These are phyloP conservation scores for Leptographium lundbergii DNA, from an alignment of 2,329 filamentous ascomycete genomes.

Conservation along the genomic window DNA sequence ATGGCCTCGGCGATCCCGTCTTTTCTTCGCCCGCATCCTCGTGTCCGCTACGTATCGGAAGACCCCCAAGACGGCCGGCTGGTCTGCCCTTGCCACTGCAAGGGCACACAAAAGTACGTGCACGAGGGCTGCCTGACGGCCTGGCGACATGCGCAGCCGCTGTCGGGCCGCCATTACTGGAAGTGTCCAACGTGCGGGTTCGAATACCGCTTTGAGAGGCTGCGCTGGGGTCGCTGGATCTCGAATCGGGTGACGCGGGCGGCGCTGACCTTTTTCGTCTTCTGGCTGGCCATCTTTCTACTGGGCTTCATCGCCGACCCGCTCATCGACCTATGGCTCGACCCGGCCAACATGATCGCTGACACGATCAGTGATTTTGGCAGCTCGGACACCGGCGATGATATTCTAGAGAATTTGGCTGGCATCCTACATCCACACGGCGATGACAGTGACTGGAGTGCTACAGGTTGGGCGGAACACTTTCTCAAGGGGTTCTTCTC, in stretches of 20 bases:
- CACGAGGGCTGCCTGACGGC: conserved; percentile 79
- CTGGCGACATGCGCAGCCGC: conserved; percentile 67
- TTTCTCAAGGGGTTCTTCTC: conserved; percentile 86
- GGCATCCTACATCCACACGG: conserved; percentile 6
- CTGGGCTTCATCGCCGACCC: conserved; percentile 90
- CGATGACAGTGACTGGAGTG: conserved; percentile 18
- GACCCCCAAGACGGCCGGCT: conserved; percentile 64
- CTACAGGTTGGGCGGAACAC: conserved; percentile 62
- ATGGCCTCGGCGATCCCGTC: conserved; percentile 16
- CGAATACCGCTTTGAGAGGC: conserved; percentile 63
- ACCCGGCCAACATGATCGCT: conserved; percentile 54
- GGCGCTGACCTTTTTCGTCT: conserved; percentile 56
- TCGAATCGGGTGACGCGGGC: conserved; percentile 56
- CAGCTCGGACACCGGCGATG: conserved; percentile 23
- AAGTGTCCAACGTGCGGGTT: conserved; percentile 82
- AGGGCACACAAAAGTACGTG: conserved; percentile 84
- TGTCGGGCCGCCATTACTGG: conserved; percentile 59
- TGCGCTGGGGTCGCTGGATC: conserved; percentile 62
- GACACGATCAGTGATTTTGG: conserved; percentile 34
- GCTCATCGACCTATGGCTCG: conserved; percentile 77
- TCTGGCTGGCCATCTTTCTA: conserved; percentile 61
- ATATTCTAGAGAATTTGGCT: background rate
- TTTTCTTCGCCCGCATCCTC: conserved; percentile 16
- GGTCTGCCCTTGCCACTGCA: conserved; percentile 84
- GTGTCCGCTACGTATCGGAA: conserved; percentile 53